Evolutionary conservation across 2,329 filamentous ascomycete species (phyloP).

Genomic region (Huntiella savannae): DNA sequence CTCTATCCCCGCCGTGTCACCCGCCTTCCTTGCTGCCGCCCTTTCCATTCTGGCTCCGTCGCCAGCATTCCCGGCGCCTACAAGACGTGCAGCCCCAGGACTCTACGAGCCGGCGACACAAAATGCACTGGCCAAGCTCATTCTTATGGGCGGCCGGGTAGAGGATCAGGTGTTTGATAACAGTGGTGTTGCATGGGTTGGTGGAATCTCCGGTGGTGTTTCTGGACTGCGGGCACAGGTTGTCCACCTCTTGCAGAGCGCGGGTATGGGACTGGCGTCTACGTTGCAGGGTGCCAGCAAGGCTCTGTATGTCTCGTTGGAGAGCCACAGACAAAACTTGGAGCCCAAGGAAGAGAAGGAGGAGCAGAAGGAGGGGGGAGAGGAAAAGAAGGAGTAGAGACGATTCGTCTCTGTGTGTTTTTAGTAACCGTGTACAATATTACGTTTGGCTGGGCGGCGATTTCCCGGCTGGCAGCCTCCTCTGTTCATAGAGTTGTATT

Average conservation of each 20-base stretch:
- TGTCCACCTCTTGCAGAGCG: constrained; percentile 59
- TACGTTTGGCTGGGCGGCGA: too few relatives aligned
- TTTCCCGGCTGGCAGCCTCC: too few relatives aligned
- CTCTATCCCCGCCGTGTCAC: constrained; percentile 65
- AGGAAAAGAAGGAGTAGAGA: constrained; percentile 7
- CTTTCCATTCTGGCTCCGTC: constrained; percentile 60
- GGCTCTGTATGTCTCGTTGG: constrained; percentile 73
- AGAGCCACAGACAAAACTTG: constrained; percentile 61
- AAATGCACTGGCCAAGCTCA: constrained; percentile 64
- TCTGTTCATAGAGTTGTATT: too few relatives aligned
- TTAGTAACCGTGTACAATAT: too few relatives aligned
- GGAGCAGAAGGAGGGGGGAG: constrained; percentile 13
- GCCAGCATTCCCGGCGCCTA: constrained; percentile 58
- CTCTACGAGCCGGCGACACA: constrained; percentile 70
- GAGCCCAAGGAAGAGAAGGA: constrained; percentile 41
- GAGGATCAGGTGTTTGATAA: constrained; percentile 72
- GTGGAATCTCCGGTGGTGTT: constrained; percentile 63
- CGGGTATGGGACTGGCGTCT: constrained; percentile 57
- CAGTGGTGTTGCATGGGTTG: constrained; percentile 44
- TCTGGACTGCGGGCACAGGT: constrained; percentile 67
- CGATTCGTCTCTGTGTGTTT: too few relatives aligned
- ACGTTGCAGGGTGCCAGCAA: constrained; percentile 64
- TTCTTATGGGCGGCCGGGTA: constrained; percentile 69
- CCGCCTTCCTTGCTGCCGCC: constrained; percentile 64
- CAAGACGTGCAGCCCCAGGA: constrained; percentile 53